A percentile compares a stretch with the other conserved stretches of the same genome.
Evolutionary conservation across 306 rosid genomes (phyloP).

Genomic region (Arachis stenosperma): DNA sequence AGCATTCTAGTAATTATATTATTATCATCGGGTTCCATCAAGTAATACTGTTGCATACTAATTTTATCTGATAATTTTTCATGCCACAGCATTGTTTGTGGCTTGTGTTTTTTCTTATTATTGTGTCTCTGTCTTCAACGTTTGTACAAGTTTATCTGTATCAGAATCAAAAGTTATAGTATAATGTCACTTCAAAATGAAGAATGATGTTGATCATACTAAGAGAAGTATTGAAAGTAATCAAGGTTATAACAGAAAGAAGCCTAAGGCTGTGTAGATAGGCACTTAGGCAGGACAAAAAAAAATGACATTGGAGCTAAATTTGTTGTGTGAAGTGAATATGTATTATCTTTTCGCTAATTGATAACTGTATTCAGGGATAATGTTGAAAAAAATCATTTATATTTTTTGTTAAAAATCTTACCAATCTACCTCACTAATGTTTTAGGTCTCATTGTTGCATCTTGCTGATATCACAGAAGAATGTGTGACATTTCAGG

Average conservation of each 20-base stretch:
- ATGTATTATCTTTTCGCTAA: conserved; percentile 19
- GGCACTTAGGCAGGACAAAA: background rate
- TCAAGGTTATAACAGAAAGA: background rate
- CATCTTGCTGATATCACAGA: conserved; percentile 98
- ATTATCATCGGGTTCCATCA: conserved; percentile 11
- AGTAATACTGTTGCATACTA: background rate
- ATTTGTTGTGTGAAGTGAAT: conserved; percentile 25
- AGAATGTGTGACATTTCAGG: conserved; percentile 98
- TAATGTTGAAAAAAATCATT: conserved; percentile 22
- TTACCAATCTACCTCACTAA: conserved; percentile 34
- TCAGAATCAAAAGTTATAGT: background rate
- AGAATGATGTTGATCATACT: background rate
- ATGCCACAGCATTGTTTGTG: background rate
- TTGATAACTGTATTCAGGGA: conserved; percentile 13
- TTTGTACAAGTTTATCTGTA: background rate
- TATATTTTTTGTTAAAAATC: background rate
- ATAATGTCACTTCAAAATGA: conserved; percentile 14
- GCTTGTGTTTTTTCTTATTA: background rate
- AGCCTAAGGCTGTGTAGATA: conserved; percentile 16
- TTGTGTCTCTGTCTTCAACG: conserved; percentile 8
- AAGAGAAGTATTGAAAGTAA: too few species aligned
- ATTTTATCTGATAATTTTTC: conserved; percentile 25
- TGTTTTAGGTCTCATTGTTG: conserved; percentile 81
- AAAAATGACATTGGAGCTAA: conserved; percentile 21
- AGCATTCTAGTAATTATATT: conserved; percentile 28